Conservation (phyloP, 179 eudicot genomes). For the Sideroxylon spinosum region DNA sequence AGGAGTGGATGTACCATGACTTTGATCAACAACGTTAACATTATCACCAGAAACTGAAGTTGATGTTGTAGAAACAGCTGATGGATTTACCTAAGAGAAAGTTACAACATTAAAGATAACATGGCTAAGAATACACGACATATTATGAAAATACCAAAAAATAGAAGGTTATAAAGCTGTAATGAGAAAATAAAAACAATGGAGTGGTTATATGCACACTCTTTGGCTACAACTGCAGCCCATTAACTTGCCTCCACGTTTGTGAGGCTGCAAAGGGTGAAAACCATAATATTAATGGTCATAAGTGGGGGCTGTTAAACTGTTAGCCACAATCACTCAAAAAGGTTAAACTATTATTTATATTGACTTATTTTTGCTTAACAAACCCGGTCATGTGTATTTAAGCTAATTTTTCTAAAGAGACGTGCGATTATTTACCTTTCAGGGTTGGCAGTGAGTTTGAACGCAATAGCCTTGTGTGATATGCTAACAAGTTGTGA, state of each 20-base stretch:
- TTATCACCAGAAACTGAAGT: conserved; percentile 42
- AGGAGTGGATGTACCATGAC: conserved; percentile 32
- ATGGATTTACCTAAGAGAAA: conserved; percentile 54
- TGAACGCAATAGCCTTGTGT: too few species aligned
- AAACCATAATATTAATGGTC: too few species aligned
- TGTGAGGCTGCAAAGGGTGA: too few species aligned
- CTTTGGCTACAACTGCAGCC: background rate
- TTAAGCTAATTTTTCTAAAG: too few species aligned
- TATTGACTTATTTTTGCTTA: too few species aligned
- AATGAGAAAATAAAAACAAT: background rate
- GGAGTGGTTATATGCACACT: background rate
- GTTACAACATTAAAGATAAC: background rate
- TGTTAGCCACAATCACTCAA: too few species aligned
- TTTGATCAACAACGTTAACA: conserved; percentile 23
- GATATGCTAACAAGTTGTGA: too few species aligned
- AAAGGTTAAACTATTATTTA: too few species aligned
- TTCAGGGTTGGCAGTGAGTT: too few species aligned
- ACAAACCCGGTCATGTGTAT: too few species aligned
- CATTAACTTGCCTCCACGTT: background rate
- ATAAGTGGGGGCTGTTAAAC: too few species aligned
- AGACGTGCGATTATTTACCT: too few species aligned
- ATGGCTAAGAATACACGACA: conserved; percentile 1
- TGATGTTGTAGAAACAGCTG: conserved; percentile 37
- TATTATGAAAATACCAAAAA: background rate
- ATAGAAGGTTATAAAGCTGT: background rate